Evolutionary conservation across 1,284 basidiomycete species (phyloP).

Genomic region (Moesziomyces aphidis): DNA sequence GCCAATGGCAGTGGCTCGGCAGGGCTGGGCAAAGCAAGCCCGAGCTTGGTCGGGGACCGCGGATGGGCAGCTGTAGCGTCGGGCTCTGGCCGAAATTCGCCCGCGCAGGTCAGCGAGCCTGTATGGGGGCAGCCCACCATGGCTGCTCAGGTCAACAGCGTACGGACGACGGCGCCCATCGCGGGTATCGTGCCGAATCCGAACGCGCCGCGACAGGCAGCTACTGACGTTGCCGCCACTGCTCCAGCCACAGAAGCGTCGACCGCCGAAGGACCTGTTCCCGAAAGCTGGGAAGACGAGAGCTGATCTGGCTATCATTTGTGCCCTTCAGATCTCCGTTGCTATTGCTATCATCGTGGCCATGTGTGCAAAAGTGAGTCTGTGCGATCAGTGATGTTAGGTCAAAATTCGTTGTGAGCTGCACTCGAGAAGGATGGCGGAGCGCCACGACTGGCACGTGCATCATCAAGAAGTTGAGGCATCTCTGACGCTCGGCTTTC

Average conservation of each 20-base stretch:
- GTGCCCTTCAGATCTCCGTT: too few relatives aligned
- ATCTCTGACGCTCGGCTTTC: too few relatives aligned
- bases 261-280: slow-evolving; percentile 15
- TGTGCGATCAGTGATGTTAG: too few relatives aligned
- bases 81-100: slow-evolving; percentile 42
- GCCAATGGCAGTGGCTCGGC: slow-evolving; percentile 7
- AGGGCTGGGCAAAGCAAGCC: slow-evolving; percentile 16
- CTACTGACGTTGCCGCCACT: background rate
- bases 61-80: slow-evolving; percentile 50
- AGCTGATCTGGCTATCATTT: background rate
- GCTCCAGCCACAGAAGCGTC: background rate
- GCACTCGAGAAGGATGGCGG: too few relatives aligned
- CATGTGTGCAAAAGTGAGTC: too few relatives aligned
- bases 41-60: slow-evolving; percentile 20
- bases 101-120: slow-evolving; percentile 15
- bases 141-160: slow-evolving; percentile 10
- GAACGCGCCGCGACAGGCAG: slow-evolving; percentile 26
- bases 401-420: too few relatives aligned
- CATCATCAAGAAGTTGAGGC: too few relatives aligned
- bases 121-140: slow-evolving; percentile 40
- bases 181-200: slow-evolving; percentile 43
- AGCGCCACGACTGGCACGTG: too few relatives aligned
- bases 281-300: slow-evolving; percentile 47
- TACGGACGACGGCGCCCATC: slow-evolving; percentile 14
- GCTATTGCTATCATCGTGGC: too few relatives aligned